Conservation (phyloP, 306 rosid species). For the Medicago truncatula region MtrunA17r5.0-ANR NC_053048.1:43236501-43237000, state of each 20-base stretch:
- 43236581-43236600: slow-evolving; percentile 34
- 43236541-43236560: slow-evolving; percentile 88
- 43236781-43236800: neutral
- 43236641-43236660: neutral
- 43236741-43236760: neutral
- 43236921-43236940: neutral
- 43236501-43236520: slow-evolving; percentile 49
- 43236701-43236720: neutral
- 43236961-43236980: neutral
- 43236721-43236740: neutral
- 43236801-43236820: neutral
- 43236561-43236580: slow-evolving; percentile 58
- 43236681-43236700: neutral
- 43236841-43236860: neutral
- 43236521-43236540: slow-evolving; percentile 91
- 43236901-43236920: neutral
- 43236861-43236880: neutral
- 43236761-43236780: neutral
- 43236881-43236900: neutral
- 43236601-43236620: neutral
- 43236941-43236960: neutral
- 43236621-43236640: slow-evolving; percentile 14
- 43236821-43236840: neutral
- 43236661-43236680: neutral
- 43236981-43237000: neutral